Base-by-base conservation (phyloP, 495 filamentous ascomycete genomes). In the Hypomontagnella submonticulosa region DNA sequence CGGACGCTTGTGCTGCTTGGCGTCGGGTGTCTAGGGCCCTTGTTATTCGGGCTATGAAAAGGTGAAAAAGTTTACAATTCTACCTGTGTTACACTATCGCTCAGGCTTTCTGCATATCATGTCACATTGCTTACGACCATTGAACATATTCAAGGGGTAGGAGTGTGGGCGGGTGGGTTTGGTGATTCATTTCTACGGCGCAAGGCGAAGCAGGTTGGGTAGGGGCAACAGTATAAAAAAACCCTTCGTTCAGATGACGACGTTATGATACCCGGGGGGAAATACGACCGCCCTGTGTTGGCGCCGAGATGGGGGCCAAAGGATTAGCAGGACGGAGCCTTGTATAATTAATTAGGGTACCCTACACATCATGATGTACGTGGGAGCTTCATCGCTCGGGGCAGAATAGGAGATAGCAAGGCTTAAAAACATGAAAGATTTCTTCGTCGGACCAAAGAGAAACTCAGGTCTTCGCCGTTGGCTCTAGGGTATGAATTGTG, bases 1-100 rank as follows among this genome's bases (percentile, higher is more conserved):
- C 32, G 10, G 32, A 10, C 4, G 15, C 10, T 9, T 18, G 34
- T 53, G 12, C 36, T 57, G 11, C 41, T 71, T 18, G 67, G 67
- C 61, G 55, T 66, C 46, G 69, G 66, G 55, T 55, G 69, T 53
- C 43, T 74, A 16, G 71, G 68, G 10, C 33, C 43, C 40, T 58
- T 57, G 52, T 36, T 71, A 41, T 63, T 63, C 43, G 54, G 44
- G 59, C 4, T 50, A 4, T 69, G 6, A 60, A 30, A 20, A 10
- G 27, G 1, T 48, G n/a, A 2, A 9, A 32, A 48, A 12, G 30
- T 38, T 20, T 42, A 7, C 16, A 10, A 37, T 34, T 57, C 33
- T 37, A 36, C 23, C 48, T 36, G 12, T 59, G 49, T 42, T 56
- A 52, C 36, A 43, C 36, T 37, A 50, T 56, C 30, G 48, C 48